These are phyloP conservation scores for Metschnikowia baotianmanensis DNA, from an alignment of 805 yeast species.

Conservation along the genomic window DNA sequence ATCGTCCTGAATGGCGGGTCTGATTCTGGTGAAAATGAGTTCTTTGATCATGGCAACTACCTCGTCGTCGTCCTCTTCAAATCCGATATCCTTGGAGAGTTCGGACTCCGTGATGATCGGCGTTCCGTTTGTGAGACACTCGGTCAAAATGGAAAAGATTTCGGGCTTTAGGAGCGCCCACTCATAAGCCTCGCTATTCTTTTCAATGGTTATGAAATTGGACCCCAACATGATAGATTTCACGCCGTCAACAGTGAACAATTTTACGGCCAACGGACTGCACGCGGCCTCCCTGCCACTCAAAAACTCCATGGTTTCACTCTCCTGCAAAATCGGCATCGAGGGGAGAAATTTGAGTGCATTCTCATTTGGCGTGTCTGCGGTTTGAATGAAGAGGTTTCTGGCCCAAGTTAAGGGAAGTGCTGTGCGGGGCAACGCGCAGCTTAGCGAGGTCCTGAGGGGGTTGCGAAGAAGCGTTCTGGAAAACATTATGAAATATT, in stretches of 20 bases:
- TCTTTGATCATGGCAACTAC: slow-evolving; percentile 66
- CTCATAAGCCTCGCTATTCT: slow-evolving; percentile 45
- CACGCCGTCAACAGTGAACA: slow-evolving; percentile 75
- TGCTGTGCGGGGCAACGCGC: background rate
- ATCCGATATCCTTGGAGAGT: slow-evolving; percentile 38
- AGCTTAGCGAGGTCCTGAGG: background rate
- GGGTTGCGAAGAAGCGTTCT: background rate
- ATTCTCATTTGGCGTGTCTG: slow-evolving; percentile 81
- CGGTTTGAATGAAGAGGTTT: slow-evolving; percentile 69
- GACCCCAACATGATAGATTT: slow-evolving; percentile 76
- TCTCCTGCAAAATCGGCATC: slow-evolving; percentile 53
- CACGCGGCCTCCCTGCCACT: slow-evolving; percentile 72
- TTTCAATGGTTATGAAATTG: slow-evolving; percentile 81
- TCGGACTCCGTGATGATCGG: slow-evolving; percentile 43
- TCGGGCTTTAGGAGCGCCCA: slow-evolving; percentile 69
- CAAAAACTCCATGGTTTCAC: slow-evolving; percentile 68
- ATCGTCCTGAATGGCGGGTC: slow-evolving; percentile 74
- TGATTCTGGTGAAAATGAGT: slow-evolving; percentile 63
- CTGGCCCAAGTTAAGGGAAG: slow-evolving; percentile 6
- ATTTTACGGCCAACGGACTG: slow-evolving; percentile 74
- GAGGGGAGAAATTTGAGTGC: slow-evolving; percentile 85
- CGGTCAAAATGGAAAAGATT: slow-evolving; percentile 57
- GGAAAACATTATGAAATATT: slow-evolving; percentile 2
- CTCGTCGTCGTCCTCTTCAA: slow-evolving; percentile 64
- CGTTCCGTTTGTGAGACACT: slow-evolving; percentile 52